Conservation (phyloP, 495 filamentous ascomycete genomes). For the Aspergillus funiculosus region DNA sequence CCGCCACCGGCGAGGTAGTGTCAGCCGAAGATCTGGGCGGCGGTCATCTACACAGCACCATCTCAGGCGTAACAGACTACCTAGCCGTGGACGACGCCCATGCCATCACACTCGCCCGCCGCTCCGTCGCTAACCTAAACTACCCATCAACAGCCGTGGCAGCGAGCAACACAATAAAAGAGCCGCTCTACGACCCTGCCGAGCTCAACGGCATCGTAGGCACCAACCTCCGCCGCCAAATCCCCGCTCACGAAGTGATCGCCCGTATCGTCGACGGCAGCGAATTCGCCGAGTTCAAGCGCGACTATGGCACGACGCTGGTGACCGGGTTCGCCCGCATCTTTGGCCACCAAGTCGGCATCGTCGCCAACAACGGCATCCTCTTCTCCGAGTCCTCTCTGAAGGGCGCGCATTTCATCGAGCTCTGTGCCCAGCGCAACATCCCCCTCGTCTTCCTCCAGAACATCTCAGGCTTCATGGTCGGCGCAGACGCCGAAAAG, state of each 20-base stretch:
- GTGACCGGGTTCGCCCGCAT: slow-evolving; percentile 91
- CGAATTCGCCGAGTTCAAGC: slow-evolving; percentile 90
- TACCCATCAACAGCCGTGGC: slow-evolving; percentile 50
- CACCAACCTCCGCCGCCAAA: slow-evolving; percentile 76
- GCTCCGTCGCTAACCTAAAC: slow-evolving; percentile 83
- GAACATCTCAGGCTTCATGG: slow-evolving; percentile 98
- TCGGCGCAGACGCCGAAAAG: slow-evolving; percentile 83
- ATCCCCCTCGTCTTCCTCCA: slow-evolving; percentile 92
- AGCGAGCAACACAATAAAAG: slow-evolving; percentile 38
- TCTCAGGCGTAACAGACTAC: slow-evolving; percentile 95
- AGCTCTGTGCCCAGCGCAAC: slow-evolving; percentile 86
- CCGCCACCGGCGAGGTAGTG: slow-evolving; percentile 91
- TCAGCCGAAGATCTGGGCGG: slow-evolving; percentile 90
- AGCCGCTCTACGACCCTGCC: slow-evolving; percentile 74
- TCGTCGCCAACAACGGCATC: slow-evolving; percentile 95
- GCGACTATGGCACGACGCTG: slow-evolving; percentile 81
- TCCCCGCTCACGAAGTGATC: slow-evolving; percentile 86
- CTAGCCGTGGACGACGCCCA: slow-evolving; percentile 92
- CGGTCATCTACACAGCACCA: slow-evolving; percentile 82
- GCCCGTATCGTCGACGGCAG: slow-evolving; percentile 90
- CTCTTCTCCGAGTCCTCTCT: slow-evolving; percentile 87
- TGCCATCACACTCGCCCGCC: slow-evolving; percentile 77
- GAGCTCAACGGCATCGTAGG: slow-evolving; percentile 86
- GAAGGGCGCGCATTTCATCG: slow-evolving; percentile 97
- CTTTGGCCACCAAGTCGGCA: slow-evolving; percentile 86